These are phyloP conservation scores for Rhododendron vialii DNA, from an alignment of 148 eudicot genomes.

Conservation along the genomic window DNA sequence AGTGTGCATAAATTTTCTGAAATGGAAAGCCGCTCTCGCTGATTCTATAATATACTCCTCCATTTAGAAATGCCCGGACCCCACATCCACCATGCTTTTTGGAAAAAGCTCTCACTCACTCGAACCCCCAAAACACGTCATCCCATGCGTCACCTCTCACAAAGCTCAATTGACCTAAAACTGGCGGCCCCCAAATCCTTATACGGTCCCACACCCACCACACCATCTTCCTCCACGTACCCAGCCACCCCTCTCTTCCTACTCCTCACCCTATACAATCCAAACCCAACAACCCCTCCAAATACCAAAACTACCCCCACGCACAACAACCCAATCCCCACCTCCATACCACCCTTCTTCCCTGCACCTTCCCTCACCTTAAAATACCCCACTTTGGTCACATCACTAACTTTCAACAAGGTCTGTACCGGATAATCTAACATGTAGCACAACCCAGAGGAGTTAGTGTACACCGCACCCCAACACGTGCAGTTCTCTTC, in stretches of 20 bases:
- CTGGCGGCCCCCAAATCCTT: slow-evolving; percentile 63
- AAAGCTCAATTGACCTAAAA: slow-evolving; percentile 66
- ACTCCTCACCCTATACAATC: slow-evolving; percentile 32
- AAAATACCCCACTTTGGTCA: slow-evolving; percentile 70
- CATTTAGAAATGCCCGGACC: neutral
- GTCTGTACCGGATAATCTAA: slow-evolving; percentile 79
- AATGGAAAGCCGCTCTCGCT: neutral
- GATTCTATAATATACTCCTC: neutral
- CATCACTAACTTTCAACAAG: slow-evolving; percentile 58
- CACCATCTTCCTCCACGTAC: slow-evolving; percentile 48
- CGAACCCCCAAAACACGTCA: slow-evolving; percentile 14
- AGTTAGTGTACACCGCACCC: slow-evolving; percentile 83
- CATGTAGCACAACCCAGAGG: slow-evolving; percentile 72
- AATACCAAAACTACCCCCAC: slow-evolving; percentile 50
- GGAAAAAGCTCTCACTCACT: neutral
- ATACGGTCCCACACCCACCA: slow-evolving; percentile 54
- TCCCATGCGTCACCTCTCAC: slow-evolving; percentile 37
- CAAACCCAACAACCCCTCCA: slow-evolving; percentile 34
- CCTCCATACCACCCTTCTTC: slow-evolving; percentile 23
- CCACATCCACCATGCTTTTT: neutral
- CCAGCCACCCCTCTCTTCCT: slow-evolving; percentile 42
- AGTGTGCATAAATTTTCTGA: no score
- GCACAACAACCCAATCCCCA: slow-evolving; percentile 49
- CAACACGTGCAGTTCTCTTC: slow-evolving; percentile 67
- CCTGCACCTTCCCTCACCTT: slow-evolving; percentile 60